Evolutionary conservation across 2,329 filamentous ascomycete species (phyloP).

Genomic region (Pestalotiopsis sp.): DNA sequence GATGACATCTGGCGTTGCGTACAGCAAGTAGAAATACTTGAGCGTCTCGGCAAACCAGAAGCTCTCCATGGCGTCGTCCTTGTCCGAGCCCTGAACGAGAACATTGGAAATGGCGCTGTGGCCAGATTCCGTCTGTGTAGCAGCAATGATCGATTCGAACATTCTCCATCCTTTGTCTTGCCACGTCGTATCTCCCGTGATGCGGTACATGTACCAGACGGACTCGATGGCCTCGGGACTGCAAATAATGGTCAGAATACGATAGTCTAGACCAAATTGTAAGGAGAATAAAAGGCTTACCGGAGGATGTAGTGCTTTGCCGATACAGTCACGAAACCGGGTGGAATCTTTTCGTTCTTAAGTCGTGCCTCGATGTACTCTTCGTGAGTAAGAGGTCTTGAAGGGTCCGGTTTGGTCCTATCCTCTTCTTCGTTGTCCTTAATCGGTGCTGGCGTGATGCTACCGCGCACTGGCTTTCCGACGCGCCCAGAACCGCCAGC

Average conservation of each 20-base stretch:
- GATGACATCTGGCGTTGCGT: slow-evolving; percentile 61
- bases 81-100: slow-evolving; percentile 39
- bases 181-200: slow-evolving; percentile 76
- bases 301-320: slow-evolving; percentile 61
- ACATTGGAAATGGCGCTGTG: slow-evolving; percentile 74
- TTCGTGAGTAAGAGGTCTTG: slow-evolving; percentile 51
- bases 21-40: slow-evolving; percentile 90
- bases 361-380: slow-evolving; percentile 55
- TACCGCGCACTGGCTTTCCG: slow-evolving; percentile 16
- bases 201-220: slow-evolving; percentile 88
- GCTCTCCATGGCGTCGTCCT: slow-evolving; percentile 75
- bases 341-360: slow-evolving; percentile 45
- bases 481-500: slow-evolving; percentile 12
- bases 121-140: slow-evolving; percentile 67
- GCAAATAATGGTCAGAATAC: slow-evolving; percentile 20
- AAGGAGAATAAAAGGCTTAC: slow-evolving; percentile 41
- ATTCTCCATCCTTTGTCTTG: slow-evolving; percentile 86
- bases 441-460: slow-evolving; percentile 30
- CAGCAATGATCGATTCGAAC: slow-evolving; percentile 72
- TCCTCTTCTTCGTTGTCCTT: slow-evolving; percentile 21
- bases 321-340: slow-evolving; percentile 51
- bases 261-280: slow-evolving; percentile 18
- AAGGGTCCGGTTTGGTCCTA: slow-evolving; percentile 33
- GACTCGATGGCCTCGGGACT: slow-evolving; percentile 87
- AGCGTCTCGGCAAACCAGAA: slow-evolving; percentile 91